These are phyloP conservation scores for Malassezia japonica DNA, from an alignment of 1,284 basidiomycete species.

Conservation along the genomic window DNA sequence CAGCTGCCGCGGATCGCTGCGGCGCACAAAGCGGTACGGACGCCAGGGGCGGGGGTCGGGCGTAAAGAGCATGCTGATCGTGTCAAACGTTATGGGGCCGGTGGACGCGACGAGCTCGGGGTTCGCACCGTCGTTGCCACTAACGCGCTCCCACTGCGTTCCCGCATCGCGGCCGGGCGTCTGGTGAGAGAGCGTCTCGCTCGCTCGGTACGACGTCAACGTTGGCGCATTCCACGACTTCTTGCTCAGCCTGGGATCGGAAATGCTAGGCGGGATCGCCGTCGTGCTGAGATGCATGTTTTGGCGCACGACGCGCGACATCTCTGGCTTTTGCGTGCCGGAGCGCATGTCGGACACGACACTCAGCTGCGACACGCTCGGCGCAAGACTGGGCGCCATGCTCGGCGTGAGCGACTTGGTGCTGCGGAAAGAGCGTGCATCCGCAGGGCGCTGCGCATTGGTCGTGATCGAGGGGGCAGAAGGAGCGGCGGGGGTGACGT, in stretches of 20 bases:
- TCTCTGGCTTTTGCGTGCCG: too few species aligned
- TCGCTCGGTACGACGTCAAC: not conserved
- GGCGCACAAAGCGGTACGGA: conserved; percentile 39
- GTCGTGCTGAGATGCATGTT: too few species aligned
- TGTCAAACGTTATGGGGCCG: not conserved
- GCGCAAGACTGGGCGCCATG: too few species aligned
- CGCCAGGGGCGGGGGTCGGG: conserved; percentile 39
- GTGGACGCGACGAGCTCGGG: not conserved
- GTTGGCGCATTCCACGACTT: conserved; percentile 7
- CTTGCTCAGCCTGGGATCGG: not conserved
- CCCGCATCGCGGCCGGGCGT: conserved; percentile 11
- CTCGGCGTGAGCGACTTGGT: not conserved
- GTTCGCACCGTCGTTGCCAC: conserved; percentile 1
- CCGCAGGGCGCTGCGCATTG: too few species aligned
- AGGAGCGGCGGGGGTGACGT: too few species aligned
- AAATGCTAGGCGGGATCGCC: not conserved
- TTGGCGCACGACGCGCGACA: too few species aligned
- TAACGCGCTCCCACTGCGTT: conserved; percentile 10
- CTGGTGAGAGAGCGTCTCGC: conserved; percentile 4
- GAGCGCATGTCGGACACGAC: too few species aligned
- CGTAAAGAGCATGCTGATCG: conserved; percentile 26
- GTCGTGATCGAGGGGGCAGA: too few species aligned
- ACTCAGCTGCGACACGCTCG: too few species aligned
- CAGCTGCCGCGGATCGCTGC: conserved; percentile 42
- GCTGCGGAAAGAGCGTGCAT: not conserved